Conservation (phyloP, 2,329 filamentous ascomycete genomes). For the Sclerotinia sclerotiorum region DNA sequence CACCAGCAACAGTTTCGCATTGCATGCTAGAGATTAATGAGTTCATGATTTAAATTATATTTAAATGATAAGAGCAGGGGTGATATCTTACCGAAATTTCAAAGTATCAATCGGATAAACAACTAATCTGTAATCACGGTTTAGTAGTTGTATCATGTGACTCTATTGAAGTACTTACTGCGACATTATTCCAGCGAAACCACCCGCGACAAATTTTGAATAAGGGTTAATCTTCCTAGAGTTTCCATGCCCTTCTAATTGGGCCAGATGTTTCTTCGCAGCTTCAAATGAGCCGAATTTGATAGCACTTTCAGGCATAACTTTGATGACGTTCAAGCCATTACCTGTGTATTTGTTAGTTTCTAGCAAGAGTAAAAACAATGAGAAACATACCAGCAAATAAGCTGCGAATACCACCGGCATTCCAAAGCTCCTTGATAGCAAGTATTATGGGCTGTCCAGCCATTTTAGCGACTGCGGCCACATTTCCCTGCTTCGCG, state of each 20-base stretch:
- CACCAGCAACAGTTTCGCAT: conserved; percentile 87
- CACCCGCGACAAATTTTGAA: conserved; percentile 89
- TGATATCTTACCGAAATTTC: conserved; percentile 54
- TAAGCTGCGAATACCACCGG: conserved; percentile 82
- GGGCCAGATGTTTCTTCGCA: conserved; percentile 82
- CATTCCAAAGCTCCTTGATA: conserved; percentile 74
- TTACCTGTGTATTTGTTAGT: conserved; percentile 63
- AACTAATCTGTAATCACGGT: conserved; percentile 59
- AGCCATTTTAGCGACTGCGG: conserved; percentile 64
- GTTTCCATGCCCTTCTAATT: conserved; percentile 84
- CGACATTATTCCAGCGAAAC: conserved; percentile 88
- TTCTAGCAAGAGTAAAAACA: neutral
- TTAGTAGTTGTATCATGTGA: conserved; percentile 24
- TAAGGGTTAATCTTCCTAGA: conserved; percentile 74
- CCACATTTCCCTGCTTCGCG: conserved; percentile 66
- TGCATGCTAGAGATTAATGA: conserved; percentile 59
- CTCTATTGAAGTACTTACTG: conserved; percentile 58
- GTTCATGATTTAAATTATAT: conserved; percentile 13
- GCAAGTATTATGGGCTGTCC: conserved; percentile 70
- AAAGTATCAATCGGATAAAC: conserved; percentile 66
- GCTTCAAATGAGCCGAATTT: conserved; percentile 98
- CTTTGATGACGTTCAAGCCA: conserved; percentile 92
- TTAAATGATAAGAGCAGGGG: neutral
- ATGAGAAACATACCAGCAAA: conserved; percentile 72
- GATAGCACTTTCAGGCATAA: conserved; percentile 98